These are phyloP conservation scores for Jasminum sambac DNA, from an alignment of 257 asterid genomes.

Conservation along the genomic window DNA sequence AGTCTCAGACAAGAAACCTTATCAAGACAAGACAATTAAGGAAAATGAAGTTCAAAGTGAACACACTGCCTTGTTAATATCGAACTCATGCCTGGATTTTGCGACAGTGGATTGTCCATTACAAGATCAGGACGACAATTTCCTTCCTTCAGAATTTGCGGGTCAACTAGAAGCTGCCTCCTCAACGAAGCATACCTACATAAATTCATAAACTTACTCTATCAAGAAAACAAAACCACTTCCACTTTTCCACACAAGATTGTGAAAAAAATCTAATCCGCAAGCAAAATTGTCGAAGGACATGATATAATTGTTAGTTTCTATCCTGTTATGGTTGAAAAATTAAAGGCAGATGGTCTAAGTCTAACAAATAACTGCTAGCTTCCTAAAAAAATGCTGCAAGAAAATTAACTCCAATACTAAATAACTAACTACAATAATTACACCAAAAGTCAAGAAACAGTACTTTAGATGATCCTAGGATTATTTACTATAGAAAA, in stretches of 20 bases:
- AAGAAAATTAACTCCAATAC: background rate
- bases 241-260: background rate
- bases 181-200: background rate
- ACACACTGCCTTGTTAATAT: background rate
- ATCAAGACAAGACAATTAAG: background rate
- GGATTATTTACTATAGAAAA: background rate
- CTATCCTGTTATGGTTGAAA: background rate
- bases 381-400: background rate
- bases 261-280: background rate
- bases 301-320: background rate
- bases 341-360: background rate
- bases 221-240: background rate
- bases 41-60: background rate
- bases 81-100: conserved; percentile 30
- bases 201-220: background rate
- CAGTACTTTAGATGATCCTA: background rate
- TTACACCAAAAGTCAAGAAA: background rate
- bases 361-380: background rate
- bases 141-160: conserved; percentile 1
- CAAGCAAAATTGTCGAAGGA: background rate
- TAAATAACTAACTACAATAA: too few relatives aligned
- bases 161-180: conserved; percentile 2
- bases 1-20: background rate
- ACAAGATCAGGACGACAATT: background rate
- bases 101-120: conserved; percentile 66